A percentile compares a stretch with the other conserved stretches of the same genome.
Evolutionary conservation across 495 filamentous ascomycete species (phyloP).

Genomic region (Podospora didyma): DNA sequence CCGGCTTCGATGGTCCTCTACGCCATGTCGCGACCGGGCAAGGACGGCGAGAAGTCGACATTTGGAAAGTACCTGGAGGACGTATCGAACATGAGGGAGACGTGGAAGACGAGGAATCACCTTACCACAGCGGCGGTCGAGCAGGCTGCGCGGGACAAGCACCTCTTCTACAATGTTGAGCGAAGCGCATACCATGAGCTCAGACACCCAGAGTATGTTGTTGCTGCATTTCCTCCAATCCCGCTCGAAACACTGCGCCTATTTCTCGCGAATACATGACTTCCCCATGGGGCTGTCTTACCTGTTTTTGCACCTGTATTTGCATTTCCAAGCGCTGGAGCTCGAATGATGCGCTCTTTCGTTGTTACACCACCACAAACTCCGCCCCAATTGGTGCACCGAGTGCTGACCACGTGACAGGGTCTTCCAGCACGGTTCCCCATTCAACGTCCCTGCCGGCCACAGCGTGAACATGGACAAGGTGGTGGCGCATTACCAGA

Average conservation of each 20-base stretch:
- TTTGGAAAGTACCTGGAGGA: slow-evolving; percentile 30
- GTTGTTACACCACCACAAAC: neutral
- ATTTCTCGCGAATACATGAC: too few relatives aligned
- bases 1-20: slow-evolving; percentile 33
- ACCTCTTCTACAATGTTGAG: slow-evolving; percentile 32
- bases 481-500: slow-evolving; percentile 44
- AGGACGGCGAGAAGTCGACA: slow-evolving; percentile 38
- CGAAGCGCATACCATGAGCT: slow-evolving; percentile 37
- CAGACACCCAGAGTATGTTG: slow-evolving; percentile 45
- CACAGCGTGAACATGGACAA: slow-evolving; percentile 39
- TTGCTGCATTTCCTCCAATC: neutral
- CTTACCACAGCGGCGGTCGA: slow-evolving; percentile 36
- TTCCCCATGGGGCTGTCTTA: neutral
- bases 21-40: slow-evolving; percentile 36
- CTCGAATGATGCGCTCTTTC: neutral
- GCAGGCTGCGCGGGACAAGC: slow-evolving; percentile 48
- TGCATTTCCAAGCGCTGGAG: too few relatives aligned
- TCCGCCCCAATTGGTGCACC: slow-evolving; percentile 8
- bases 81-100: slow-evolving; percentile 32
- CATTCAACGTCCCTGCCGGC: slow-evolving; percentile 43
- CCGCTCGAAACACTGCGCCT: neutral
- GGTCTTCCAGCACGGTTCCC: slow-evolving; percentile 38
- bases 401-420: slow-evolving; percentile 33
- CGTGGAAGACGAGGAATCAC: slow-evolving; percentile 39
- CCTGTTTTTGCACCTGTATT: too few relatives aligned